phyloP scores from a whole-genome alignment of 2,329 filamentous ascomycete species.

The Neofusicoccum kwambonambiense region DNA sequence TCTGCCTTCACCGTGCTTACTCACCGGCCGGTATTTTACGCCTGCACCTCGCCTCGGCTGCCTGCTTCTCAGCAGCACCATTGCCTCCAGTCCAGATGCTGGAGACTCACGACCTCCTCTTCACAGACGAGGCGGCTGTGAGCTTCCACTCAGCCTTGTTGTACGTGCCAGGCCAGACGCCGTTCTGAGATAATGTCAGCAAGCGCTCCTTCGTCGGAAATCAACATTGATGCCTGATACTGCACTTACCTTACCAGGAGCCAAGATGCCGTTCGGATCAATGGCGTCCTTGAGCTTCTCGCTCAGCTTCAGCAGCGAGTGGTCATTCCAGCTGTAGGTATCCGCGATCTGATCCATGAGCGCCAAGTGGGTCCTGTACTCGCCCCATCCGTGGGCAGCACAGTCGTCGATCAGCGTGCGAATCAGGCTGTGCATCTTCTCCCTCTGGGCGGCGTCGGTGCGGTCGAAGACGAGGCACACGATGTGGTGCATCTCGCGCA shows the following conservation, averaged over 20 bases:
- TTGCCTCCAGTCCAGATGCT: too few relatives aligned
- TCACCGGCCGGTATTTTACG: too few relatives aligned
- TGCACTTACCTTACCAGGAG: slow-evolving; percentile 25
- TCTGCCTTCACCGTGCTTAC: too few relatives aligned
- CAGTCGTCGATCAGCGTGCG: slow-evolving; percentile 39
- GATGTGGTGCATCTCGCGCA: slow-evolving; percentile 46
- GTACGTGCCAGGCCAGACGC: background rate
- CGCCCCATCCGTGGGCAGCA: slow-evolving; percentile 42
- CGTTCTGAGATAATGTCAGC: background rate
- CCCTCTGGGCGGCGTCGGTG: slow-evolving; percentile 25
- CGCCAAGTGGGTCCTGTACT: slow-evolving; percentile 49
- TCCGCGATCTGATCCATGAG: slow-evolving; percentile 49
- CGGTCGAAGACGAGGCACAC: slow-evolving; percentile 36
- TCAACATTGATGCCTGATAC: slow-evolving; percentile 6
- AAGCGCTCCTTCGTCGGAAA: background rate
- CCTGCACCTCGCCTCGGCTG: too few relatives aligned
- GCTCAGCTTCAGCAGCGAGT: slow-evolving; percentile 45
- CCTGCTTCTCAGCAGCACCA: too few relatives aligned
- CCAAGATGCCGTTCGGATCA: slow-evolving; percentile 40
- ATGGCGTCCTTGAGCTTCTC: slow-evolving; percentile 46
- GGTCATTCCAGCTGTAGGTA: slow-evolving; percentile 48
- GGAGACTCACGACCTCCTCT: background rate
- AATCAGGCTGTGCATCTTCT: slow-evolving; percentile 28
- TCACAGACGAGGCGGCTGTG: background rate
- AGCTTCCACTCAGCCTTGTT: slow-evolving; percentile 10